phyloP scores from a whole-genome alignment of 2,329 filamentous ascomycete genomes.

The Berkeleyomyces basicola region DNA sequence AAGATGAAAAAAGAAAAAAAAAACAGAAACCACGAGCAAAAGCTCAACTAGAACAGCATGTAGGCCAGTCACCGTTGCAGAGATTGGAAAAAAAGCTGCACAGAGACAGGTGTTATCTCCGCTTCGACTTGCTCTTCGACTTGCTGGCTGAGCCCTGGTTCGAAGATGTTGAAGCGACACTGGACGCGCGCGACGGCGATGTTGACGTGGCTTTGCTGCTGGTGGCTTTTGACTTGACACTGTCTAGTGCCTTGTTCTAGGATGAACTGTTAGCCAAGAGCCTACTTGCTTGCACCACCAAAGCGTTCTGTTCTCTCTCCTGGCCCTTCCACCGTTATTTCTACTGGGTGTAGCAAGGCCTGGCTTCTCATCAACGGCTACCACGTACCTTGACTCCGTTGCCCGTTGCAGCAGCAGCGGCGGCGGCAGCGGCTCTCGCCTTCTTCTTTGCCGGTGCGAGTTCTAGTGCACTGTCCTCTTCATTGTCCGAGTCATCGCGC shows the following conservation, averaged over 20 bases:
- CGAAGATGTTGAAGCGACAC: slow-evolving; percentile 62
- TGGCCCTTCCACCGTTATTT: background rate
- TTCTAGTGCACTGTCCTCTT: slow-evolving; percentile 64
- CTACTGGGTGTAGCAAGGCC: background rate
- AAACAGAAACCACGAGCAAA: background rate
- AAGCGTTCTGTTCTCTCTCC: background rate
- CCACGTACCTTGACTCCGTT: slow-evolving; percentile 65
- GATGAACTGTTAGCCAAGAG: slow-evolving; percentile 1
- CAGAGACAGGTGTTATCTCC: slow-evolving; percentile 19
- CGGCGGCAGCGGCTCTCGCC: slow-evolving; percentile 23
- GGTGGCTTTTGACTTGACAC: slow-evolving; percentile 49
- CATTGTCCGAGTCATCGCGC: slow-evolving; percentile 71
- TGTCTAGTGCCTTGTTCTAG: slow-evolving; percentile 87
- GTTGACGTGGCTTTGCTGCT: slow-evolving; percentile 61
- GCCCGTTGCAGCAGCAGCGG: background rate
- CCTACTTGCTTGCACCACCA: background rate
- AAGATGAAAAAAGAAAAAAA: slow-evolving; percentile 4
- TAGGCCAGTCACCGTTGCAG: background rate
- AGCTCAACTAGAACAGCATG: background rate
- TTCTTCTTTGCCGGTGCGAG: slow-evolving; percentile 88
- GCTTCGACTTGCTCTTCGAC: slow-evolving; percentile 37
- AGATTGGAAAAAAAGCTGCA: background rate
- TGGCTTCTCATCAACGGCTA: background rate
- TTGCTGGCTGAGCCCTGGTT: slow-evolving; percentile 23
- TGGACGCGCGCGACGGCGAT: slow-evolving; percentile 69